A percentile compares a stretch with the other conserved stretches of the same genome.
Conservation (phyloP, 441 rosid species). For the Arabidopsis hybrid region DNA sequence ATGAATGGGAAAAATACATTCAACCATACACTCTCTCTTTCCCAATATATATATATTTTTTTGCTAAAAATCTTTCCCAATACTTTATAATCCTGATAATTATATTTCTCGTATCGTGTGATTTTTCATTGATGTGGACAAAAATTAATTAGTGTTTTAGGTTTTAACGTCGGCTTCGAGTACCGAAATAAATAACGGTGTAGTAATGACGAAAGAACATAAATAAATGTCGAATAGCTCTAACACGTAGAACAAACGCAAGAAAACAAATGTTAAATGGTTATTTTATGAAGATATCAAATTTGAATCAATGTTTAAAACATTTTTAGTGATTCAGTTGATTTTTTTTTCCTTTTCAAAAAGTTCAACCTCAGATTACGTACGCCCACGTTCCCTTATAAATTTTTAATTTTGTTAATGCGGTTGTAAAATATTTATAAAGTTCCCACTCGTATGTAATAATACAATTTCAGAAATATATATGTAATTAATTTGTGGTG, state of each 20-base stretch:
- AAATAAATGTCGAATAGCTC: background rate
- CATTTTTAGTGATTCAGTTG: background rate
- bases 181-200: background rate
- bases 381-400: background rate
- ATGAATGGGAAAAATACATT: conserved; percentile 28
- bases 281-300: background rate
- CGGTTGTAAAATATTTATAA: background rate
- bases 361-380: background rate
- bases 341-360: background rate
- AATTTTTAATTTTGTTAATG: background rate
- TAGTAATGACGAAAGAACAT: background rate
- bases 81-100: background rate
- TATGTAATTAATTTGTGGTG: background rate
- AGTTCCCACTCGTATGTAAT: background rate
- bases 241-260: conserved; percentile 9
- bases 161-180: conserved; percentile 2
- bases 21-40: conserved; percentile 18
- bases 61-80: too few relatives aligned
- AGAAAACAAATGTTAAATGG: conserved; percentile 8
- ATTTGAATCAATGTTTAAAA: background rate
- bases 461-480: background rate
- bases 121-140: conserved; percentile 10
- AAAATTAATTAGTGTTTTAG: background rate
- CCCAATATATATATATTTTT: too few relatives aligned
- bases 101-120: background rate